Evolutionary conservation across 441 rosid species (phyloP).

Genomic region (Eutrema salsugineum): DNA sequence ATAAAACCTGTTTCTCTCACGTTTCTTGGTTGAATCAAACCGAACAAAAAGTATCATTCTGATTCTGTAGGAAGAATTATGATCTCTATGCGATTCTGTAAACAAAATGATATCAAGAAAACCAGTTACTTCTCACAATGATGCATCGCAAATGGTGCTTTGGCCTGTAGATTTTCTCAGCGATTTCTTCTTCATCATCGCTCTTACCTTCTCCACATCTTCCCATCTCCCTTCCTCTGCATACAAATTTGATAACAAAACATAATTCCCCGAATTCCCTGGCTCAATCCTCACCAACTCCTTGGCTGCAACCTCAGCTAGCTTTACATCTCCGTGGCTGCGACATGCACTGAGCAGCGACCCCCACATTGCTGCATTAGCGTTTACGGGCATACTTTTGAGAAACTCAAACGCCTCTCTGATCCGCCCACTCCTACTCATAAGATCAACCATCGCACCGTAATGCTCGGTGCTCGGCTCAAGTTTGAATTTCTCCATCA

Average conservation of each 20-base stretch:
- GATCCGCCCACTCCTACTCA: constrained; percentile 61
- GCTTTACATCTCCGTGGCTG: constrained; percentile 54
- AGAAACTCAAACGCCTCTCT: constrained; percentile 70
- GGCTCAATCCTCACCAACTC: constrained; percentile 71
- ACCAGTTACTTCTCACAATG: not conserved
- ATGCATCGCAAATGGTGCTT: constrained; percentile 31
- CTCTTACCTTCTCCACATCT: constrained; percentile 61
- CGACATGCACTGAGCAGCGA: constrained; percentile 73
- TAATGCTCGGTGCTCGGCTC: constrained; percentile 72
- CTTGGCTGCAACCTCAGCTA: constrained; percentile 56
- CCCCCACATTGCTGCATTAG: constrained; percentile 76
- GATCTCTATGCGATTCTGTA: not conserved
- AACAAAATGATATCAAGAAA: not conserved
- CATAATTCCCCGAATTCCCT: constrained; percentile 72
- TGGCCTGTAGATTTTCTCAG: constrained; percentile 54
- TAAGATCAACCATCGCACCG: constrained; percentile 79
- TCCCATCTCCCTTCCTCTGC: constrained; percentile 74
- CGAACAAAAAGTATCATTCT: not conserved
- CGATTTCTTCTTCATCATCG: constrained; percentile 46
- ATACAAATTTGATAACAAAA: constrained; percentile 70
- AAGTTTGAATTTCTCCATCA: constrained; percentile 39
- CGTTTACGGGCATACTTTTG: constrained; percentile 41
- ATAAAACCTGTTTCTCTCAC: not conserved
- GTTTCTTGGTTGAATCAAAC: not conserved
- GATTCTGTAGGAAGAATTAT: not conserved